phyloP scores from a whole-genome alignment of 2,329 filamentous ascomycete genomes.

The Thelonectria rubi region DNA sequence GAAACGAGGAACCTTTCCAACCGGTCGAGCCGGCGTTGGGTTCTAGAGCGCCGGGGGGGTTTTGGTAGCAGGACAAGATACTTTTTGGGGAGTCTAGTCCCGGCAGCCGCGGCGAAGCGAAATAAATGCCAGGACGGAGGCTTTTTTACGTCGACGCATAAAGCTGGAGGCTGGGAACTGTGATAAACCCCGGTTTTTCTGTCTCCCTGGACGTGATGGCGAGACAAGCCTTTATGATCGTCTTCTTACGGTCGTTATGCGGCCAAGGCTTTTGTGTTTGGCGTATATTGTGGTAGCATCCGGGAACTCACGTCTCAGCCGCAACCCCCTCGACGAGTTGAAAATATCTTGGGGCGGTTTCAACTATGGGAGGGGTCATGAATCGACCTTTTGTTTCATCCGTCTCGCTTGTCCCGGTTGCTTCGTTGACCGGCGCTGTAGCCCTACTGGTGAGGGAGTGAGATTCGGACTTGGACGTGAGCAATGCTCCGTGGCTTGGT shows the following conservation, averaged over 20 bases:
- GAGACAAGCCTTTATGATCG: constrained; percentile 12
- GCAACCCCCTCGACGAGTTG: neutral
- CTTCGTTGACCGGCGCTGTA: constrained; percentile 14
- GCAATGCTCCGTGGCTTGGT: neutral
- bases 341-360: constrained; percentile 11
- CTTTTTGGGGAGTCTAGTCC: neutral
- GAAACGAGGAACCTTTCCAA: neutral
- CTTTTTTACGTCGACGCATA: constrained; percentile 8
- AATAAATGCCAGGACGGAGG: constrained; percentile 5
- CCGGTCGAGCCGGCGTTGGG: too few relatives aligned
- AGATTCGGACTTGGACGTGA: neutral
- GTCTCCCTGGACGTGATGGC: neutral
- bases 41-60: neutral
- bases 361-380: neutral
- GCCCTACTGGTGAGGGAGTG: neutral
- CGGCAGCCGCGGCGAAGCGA: constrained; percentile 12
- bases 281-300: constrained; percentile 7
- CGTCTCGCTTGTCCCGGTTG: constrained; percentile 18
- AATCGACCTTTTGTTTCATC: constrained; percentile 18
- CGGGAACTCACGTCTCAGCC: constrained; percentile 3
- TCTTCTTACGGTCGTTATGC: constrained; percentile 11
- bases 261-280: constrained; percentile 21
- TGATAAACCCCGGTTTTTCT: neutral
- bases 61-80: too few relatives aligned
- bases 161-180: constrained; percentile 7